Base-by-base conservation (phyloP, 2,329 filamentous ascomycete species). In the Colletotrichum lindemuthianum region DNA sequence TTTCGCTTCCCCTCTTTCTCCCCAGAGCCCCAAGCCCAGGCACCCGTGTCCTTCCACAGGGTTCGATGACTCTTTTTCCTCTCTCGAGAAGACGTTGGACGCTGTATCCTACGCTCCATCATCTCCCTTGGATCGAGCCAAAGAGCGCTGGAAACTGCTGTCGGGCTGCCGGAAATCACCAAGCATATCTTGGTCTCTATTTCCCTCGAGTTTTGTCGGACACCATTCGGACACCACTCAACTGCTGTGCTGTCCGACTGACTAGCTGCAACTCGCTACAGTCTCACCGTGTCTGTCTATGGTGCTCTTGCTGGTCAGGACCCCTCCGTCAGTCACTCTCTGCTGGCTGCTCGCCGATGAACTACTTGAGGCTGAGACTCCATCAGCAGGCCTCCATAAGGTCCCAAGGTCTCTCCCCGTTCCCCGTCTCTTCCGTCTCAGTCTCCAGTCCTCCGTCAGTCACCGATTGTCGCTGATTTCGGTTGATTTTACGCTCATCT, bases 301-400 rank as follows among this genome's bases (percentile, higher is more conserved):
- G 37, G 48, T 52, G 52, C 58, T 41, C 24, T 47, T 65, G 58
- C 58, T 49, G 47, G 49, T 59, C 48, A 59, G 43, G 54, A 49
- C 54, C 40, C 40, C 43, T 43, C 55, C 15, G 55, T 58, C 55
- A 50, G 54, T 57, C 45, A 50, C 44, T 58, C 55, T 58, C 8
- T 33, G 44, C 54, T 12, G 54, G 6, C 36, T 40, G 43, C 45
- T 41, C 45, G 58, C 59, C 63, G 52, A 61, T 47, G 49, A 48
- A 57, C 58, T 48, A 65, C 58, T 65, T 63, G 76, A 80, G 76
- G 76, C 77, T 79, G 76, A 78, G 76, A 74, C 72, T 55, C 72
- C 72, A 78, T 79, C 77, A 79, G 77, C 77, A 79, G 78, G 76
- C 72, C 69, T 65, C 58, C 63, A 61, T 52, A 57, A 65, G 63